Conservation (phyloP, 2,329 filamentous ascomycete genomes). For the Epichloe coenophiala region DNA sequence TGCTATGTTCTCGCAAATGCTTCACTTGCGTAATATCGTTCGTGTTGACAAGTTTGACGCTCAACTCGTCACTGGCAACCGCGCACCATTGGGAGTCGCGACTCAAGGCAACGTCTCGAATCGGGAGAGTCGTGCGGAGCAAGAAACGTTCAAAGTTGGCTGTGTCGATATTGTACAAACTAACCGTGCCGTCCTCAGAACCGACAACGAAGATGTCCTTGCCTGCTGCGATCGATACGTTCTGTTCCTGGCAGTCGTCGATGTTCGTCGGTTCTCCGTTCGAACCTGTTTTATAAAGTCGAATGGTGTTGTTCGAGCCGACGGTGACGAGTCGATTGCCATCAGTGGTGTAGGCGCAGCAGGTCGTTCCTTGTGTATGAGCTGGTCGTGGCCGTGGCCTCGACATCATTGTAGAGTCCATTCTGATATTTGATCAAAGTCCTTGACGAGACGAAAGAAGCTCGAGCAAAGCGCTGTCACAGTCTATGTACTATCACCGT, state of each 20-base stretch:
- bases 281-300: conserved; percentile 81
- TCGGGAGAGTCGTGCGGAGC: conserved; percentile 68
- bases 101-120: conserved; percentile 75
- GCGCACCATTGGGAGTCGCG: conserved; percentile 77
- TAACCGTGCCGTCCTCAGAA: conserved; percentile 91
- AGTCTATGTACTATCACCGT: not conserved
- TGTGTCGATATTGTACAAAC: conserved; percentile 69
- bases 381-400: conserved; percentile 53
- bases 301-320: conserved; percentile 85
- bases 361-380: conserved; percentile 76
- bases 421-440: conserved; percentile 3
- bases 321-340: conserved; percentile 80
- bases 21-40: conserved; percentile 64
- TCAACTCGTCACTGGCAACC: conserved; percentile 90
- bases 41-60: conserved; percentile 77
- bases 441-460: not conserved
- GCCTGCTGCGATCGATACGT: conserved; percentile 62
- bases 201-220: conserved; percentile 79
- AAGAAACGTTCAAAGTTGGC: conserved; percentile 70
- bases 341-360: conserved; percentile 78
- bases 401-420: conserved; percentile 20
- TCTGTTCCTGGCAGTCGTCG: conserved; percentile 80
- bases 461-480: not conserved
- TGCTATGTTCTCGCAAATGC: conserved; percentile 69
- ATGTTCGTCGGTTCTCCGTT: conserved; percentile 88